Conservation (phyloP, 2,329 filamentous ascomycete species). For the Diaporthe nobilis region DNA sequence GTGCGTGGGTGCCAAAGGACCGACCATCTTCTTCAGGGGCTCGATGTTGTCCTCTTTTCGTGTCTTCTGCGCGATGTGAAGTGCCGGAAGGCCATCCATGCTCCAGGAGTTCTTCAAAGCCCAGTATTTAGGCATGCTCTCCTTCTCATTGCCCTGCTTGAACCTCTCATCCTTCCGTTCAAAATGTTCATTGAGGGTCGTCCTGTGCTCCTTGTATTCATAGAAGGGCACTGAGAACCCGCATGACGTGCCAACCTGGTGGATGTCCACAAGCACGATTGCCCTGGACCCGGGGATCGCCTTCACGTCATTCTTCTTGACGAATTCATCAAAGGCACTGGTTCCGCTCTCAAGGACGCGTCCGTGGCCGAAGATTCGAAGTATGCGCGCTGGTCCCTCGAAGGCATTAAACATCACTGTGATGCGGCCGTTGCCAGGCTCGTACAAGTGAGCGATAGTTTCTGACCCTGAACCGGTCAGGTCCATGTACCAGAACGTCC, state of each 20-base stretch:
- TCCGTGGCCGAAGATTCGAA: slow-evolving; percentile 56
- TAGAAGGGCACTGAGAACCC: slow-evolving; percentile 57
- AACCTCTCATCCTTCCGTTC: slow-evolving; percentile 50
- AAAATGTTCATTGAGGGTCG: slow-evolving; percentile 52
- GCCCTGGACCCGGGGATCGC: slow-evolving; percentile 51
- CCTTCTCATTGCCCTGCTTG: slow-evolving; percentile 51
- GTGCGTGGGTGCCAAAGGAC: slow-evolving; percentile 48
- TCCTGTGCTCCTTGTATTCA: slow-evolving; percentile 55
- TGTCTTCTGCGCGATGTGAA: slow-evolving; percentile 51
- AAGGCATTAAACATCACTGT: slow-evolving; percentile 78
- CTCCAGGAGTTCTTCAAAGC: slow-evolving; percentile 57
- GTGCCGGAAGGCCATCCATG: slow-evolving; percentile 56
- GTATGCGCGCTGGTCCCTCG: slow-evolving; percentile 55
- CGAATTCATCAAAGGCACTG: slow-evolving; percentile 51
- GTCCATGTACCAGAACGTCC: slow-evolving; percentile 78
- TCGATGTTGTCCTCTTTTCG: slow-evolving; percentile 50
- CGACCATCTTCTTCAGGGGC: slow-evolving; percentile 58
- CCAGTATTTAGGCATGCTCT: slow-evolving; percentile 57
- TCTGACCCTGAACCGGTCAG: slow-evolving; percentile 82
- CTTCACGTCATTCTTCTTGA: slow-evolving; percentile 50
- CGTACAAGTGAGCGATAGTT: slow-evolving; percentile 81
- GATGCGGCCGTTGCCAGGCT: slow-evolving; percentile 76
- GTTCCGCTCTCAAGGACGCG: slow-evolving; percentile 53
- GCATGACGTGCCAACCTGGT: slow-evolving; percentile 57
- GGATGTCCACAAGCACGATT: slow-evolving; percentile 55